A percentile compares a stretch with the other conserved stretches of the same genome.
These are phyloP conservation scores for Phytophthora melonis DNA, from an alignment of 352 stramenopile species.

Conservation along the genomic window DNA sequence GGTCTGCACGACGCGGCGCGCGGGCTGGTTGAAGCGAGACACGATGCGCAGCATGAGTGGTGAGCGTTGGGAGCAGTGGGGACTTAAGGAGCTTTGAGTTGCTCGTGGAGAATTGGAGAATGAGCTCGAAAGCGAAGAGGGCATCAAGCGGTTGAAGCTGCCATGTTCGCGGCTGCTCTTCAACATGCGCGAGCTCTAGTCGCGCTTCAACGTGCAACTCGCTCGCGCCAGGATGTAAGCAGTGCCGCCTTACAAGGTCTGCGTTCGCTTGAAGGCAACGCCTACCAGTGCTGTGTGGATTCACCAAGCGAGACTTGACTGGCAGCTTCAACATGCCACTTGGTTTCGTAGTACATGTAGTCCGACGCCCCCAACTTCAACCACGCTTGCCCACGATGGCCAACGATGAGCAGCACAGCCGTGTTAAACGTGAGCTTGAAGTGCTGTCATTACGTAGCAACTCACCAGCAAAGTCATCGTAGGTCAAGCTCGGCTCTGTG, in stretches of 20 bases:
- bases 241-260: constrained; percentile 2
- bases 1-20: constrained; percentile 16
- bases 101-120: constrained; percentile 18
- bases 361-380: constrained; percentile 21
- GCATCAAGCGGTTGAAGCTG: constrained; percentile 1
- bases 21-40: constrained; percentile 33
- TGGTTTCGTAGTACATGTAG: constrained; percentile 15
- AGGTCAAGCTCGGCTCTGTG: constrained; percentile 29
- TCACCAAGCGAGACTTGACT: not conserved
- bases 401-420: not conserved
- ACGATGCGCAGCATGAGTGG: constrained; percentile 33
- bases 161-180: constrained; percentile 9
- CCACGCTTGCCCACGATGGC: constrained; percentile 2
- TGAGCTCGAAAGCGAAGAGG: not conserved
- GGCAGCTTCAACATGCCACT: constrained; percentile 34
- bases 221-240: constrained; percentile 11
- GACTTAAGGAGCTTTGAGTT: not conserved
- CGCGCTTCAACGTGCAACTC: constrained; percentile 31
- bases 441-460: no score
- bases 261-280: no score
- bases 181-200: constrained; percentile 21
- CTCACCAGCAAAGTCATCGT: no score
- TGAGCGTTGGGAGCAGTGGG: not conserved
- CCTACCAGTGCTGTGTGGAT: not conserved
- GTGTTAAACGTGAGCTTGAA: not conserved